Conservation (phyloP, 2,329 filamentous ascomycete species). For the Colletotrichum sp. region DNA sequence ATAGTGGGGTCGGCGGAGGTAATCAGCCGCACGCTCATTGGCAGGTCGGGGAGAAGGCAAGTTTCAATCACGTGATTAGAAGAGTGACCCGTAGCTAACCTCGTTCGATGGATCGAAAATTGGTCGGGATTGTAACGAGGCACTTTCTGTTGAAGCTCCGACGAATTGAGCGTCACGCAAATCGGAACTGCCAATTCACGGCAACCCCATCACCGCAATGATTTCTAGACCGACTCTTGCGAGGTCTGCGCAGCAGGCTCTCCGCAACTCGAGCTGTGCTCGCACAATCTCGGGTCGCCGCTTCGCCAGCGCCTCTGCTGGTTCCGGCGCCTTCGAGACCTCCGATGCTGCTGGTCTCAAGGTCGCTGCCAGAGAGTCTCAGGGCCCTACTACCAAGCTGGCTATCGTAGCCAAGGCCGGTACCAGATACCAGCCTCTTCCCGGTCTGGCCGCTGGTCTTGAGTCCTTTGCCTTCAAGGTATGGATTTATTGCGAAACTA, state of each 20-base stretch:
- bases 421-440: slow-evolving; percentile 88
- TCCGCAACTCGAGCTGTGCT: slow-evolving; percentile 63
- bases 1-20: slow-evolving; percentile 6
- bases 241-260: slow-evolving; percentile 63
- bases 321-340: slow-evolving; percentile 85
- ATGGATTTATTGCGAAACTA: slow-evolving; percentile 27
- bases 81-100: slow-evolving; percentile 22
- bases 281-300: slow-evolving; percentile 54
- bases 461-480: slow-evolving; percentile 99
- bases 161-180: slow-evolving; percentile 25
- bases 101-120: slow-evolving; percentile 25
- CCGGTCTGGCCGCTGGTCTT: slow-evolving; percentile 87
- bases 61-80: not conserved
- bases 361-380: slow-evolving; percentile 87
- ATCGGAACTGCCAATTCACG: slow-evolving; percentile 54
- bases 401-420: slow-evolving; percentile 94
- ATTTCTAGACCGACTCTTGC: slow-evolving; percentile 66
- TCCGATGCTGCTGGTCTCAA: slow-evolving; percentile 88
- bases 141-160: slow-evolving; percentile 25
- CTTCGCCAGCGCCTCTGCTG: slow-evolving; percentile 64
- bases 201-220: slow-evolving; percentile 64
- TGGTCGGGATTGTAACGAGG: slow-evolving; percentile 24
- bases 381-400: slow-evolving; percentile 88
- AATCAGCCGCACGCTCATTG: slow-evolving; percentile 18
- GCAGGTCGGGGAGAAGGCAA: not conserved